A percentile compares a stretch with the other conserved stretches of the same genome.
phyloP scores from a whole-genome alignment of 2,329 filamentous ascomycete species.

The Fusarium falciforme region DNA sequence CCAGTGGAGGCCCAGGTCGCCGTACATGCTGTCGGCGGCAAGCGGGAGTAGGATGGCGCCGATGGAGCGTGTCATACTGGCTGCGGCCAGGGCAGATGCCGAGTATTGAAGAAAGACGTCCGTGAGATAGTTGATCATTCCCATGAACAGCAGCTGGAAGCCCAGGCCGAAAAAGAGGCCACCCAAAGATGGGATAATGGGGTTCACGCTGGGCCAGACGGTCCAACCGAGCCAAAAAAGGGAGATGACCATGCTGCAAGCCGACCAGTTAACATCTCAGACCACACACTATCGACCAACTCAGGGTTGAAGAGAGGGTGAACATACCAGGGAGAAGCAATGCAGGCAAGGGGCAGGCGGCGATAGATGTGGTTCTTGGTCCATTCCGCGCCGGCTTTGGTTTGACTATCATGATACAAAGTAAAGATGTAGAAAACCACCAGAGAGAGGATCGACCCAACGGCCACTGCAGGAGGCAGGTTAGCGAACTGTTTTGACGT shows the following conservation, averaged over 20 bases:
- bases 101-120: conserved; percentile 49
- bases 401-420: conserved; percentile 42
- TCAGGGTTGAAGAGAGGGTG: conserved; percentile 20
- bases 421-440: conserved; percentile 42
- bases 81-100: conserved; percentile 50
- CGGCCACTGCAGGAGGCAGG: conserved; percentile 30
- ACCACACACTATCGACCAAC: background rate
- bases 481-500: background rate
- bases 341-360: conserved; percentile 59
- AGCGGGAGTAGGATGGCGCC: conserved; percentile 49
- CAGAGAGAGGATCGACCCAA: conserved; percentile 41
- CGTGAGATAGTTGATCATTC: conserved; percentile 51
- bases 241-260: conserved; percentile 63
- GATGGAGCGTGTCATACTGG: conserved; percentile 48
- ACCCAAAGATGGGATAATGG: conserved; percentile 53
- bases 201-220: conserved; percentile 51
- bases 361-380: conserved; percentile 48
- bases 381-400: conserved; percentile 45
- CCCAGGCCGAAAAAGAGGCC: conserved; percentile 57
- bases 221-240: conserved; percentile 73
- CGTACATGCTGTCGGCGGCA: conserved; percentile 48
- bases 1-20: conserved; percentile 49
- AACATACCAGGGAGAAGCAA: conserved; percentile 71
- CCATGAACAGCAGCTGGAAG: conserved; percentile 50
- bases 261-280: background rate